Percentiles rank a stretch among this genome's conserved stretches.
Conservation (phyloP, 1,139 yeast species). For the Arxiozyma bovina region DNA sequence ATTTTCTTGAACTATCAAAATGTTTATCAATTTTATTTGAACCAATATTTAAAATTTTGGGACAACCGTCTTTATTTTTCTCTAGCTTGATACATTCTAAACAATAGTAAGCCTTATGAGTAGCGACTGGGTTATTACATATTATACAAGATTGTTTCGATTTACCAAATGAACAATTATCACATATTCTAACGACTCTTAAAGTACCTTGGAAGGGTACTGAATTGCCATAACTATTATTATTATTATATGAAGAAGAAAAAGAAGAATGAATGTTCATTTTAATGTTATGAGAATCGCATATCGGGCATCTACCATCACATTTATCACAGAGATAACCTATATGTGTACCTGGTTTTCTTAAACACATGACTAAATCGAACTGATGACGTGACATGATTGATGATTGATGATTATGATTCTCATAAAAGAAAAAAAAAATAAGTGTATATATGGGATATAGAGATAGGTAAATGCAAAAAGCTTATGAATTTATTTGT, state of each 20-base stretch:
- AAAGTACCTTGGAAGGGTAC: not conserved
- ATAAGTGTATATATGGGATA: not conserved
- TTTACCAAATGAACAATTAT: constrained; percentile 75
- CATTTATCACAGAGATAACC: constrained; percentile 78
- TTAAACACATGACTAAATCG: constrained; percentile 77
- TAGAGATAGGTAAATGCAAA: too few species aligned
- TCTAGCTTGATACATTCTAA: constrained; percentile 71
- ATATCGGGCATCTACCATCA: constrained; percentile 86
- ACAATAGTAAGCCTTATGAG: constrained; percentile 71
- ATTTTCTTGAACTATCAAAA: constrained; percentile 35
- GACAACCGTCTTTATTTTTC: constrained; percentile 89
- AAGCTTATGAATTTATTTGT: not conserved
- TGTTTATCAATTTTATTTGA: constrained; percentile 61
- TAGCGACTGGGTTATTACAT: constrained; percentile 50
- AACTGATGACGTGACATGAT: constrained; percentile 87
- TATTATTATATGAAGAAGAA: too few species aligned
- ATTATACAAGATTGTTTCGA: constrained; percentile 57
- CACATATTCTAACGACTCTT: constrained; percentile 62
- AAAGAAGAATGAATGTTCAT: not conserved
- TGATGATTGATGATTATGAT: not conserved
- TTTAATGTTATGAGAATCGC: constrained; percentile 66
- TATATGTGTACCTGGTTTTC: constrained; percentile 66
- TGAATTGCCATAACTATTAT: too few species aligned
- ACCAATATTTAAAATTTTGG: constrained; percentile 73
- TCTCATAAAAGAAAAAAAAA: not conserved